Base-by-base conservation (phyloP, 306 rosid genomes). In the Cucurbita maxima region DNA sequence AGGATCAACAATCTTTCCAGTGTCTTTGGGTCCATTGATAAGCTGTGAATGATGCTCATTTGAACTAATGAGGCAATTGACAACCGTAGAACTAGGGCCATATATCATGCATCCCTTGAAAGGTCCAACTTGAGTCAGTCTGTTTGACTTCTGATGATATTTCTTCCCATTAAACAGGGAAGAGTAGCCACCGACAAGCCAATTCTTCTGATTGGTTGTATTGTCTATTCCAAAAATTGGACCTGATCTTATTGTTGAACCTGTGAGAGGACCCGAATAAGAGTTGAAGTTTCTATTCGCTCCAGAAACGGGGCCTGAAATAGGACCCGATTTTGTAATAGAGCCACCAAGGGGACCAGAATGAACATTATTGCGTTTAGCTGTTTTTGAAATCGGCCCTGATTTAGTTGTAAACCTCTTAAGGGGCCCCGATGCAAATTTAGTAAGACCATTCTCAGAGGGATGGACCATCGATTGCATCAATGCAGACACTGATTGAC, bases 371-470 rank as follows among this genome's bases (percentile, higher is more conserved):
- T 75, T 80, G 66, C 81, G 53, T 82, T 83, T 85, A 41, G 63
- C 76, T 60, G 77, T 52, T 75, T 75, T 80, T 3, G 60, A 81
- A 54, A 75, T 80, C 61, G 83, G 78, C 58, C 84, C 84, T 18
- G 92, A 78, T 63, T 79, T 80, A 64, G 83, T 79, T 16, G 76
- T 40, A 78, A 79, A 73, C 69, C 75, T 83, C 61, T 89, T 89
- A 38, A 89, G 88, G 75, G 99, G 97, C 67, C 99, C 99, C 0
- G 97, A 91, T 25, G 99, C 87, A 82, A 91, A 95, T 86, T 87
- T 88, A 55, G 89, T 54, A 75, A 40, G 90, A 72, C 70, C 80
- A 44, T 77, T 87, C 76, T 75, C 83, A 3, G 88, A 75, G 37
- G 82, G 84, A 54, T 63, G 87, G 56, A 80, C 82, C 14, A 92